Percentiles rank a stretch among this genome's conserved stretches.
These are phyloP conservation scores for Phlebopus sp. DNA, from an alignment of 1,284 basidiomycete species.

Conservation along the genomic window DNA sequence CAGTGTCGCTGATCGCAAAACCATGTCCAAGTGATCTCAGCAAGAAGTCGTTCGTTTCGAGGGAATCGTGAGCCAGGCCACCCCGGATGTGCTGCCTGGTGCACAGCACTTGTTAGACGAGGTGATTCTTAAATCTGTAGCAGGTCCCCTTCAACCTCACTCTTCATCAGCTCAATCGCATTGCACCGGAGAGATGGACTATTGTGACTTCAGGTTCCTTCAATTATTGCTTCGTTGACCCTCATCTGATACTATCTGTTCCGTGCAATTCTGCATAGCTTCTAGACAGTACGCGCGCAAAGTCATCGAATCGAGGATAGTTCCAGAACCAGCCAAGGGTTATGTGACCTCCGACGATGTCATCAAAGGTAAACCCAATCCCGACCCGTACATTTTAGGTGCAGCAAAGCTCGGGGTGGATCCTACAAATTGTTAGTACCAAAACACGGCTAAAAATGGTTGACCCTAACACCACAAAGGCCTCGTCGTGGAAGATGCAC, in stretches of 20 bases:
- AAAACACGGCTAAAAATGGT: not conserved
- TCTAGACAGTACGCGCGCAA: constrained; percentile 64
- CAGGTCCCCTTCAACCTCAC: constrained; percentile 7
- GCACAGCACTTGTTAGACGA: constrained; percentile 46
- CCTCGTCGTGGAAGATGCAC: constrained; percentile 83
- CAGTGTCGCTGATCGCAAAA: not conserved
- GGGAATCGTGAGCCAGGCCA: constrained; percentile 59
- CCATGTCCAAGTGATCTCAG: constrained; percentile 29
- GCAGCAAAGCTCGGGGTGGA: constrained; percentile 50
- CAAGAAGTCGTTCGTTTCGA: constrained; percentile 64
- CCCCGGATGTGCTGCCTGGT: constrained; percentile 55
- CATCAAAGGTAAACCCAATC: constrained; percentile 72
- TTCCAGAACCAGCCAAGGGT: constrained; percentile 53
- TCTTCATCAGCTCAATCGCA: constrained; percentile 30
- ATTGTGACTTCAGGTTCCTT: constrained; percentile 73
- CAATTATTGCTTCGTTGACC: not conserved
- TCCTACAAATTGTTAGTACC: constrained; percentile 48
- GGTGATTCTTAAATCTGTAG: constrained; percentile 30
- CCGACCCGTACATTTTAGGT: constrained; percentile 74
- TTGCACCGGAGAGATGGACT: constrained; percentile 53
- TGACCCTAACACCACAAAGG: constrained; percentile 38
- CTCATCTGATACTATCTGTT: not conserved
- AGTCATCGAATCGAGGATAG: constrained; percentile 57
- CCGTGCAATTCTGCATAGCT: constrained; percentile 38
- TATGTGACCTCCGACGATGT: constrained; percentile 78